Conservation (phyloP, 139 green algal species). For the Eudorina sp. region DNA sequence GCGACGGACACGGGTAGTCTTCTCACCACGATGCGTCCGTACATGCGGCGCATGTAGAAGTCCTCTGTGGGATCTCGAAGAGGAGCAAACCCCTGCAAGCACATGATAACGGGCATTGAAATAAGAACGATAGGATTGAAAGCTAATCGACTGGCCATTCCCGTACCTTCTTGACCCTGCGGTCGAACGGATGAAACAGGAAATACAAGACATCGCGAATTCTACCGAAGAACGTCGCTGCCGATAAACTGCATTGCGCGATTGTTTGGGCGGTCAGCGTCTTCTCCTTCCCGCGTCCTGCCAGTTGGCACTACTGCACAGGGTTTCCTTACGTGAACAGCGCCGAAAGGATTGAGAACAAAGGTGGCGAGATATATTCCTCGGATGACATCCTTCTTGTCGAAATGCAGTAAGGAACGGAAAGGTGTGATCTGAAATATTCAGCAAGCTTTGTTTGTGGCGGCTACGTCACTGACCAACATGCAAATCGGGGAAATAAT, state of each 20-base stretch:
- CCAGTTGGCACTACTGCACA: neutral
- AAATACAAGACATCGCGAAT: conserved; percentile 14
- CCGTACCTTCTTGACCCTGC: neutral
- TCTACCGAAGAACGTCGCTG: neutral
- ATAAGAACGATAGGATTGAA: neutral
- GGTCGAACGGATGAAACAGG: neutral
- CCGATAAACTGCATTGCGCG: neutral
- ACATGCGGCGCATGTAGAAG: conserved; percentile 96
- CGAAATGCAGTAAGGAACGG: neutral
- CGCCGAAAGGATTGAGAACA: conserved; percentile 24
- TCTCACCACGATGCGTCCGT: conserved; percentile 88
- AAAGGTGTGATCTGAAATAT: neutral
- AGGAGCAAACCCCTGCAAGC: conserved; percentile 89
- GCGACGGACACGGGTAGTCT: no score
- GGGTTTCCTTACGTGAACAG: neutral
- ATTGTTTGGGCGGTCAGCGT: conserved; percentile 7
- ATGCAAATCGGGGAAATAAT: neutral
- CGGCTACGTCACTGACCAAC: neutral
- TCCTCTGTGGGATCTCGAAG: conserved; percentile 91
- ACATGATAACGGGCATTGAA: neutral
- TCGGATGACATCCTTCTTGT: conserved; percentile 17
- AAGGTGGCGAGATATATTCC: neutral
- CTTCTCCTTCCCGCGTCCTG: neutral
- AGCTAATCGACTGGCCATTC: neutral
- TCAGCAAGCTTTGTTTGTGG: neutral